Conservation (phyloP, 108 stramenopile species). For the Discostella pseudostelligera region DNA sequence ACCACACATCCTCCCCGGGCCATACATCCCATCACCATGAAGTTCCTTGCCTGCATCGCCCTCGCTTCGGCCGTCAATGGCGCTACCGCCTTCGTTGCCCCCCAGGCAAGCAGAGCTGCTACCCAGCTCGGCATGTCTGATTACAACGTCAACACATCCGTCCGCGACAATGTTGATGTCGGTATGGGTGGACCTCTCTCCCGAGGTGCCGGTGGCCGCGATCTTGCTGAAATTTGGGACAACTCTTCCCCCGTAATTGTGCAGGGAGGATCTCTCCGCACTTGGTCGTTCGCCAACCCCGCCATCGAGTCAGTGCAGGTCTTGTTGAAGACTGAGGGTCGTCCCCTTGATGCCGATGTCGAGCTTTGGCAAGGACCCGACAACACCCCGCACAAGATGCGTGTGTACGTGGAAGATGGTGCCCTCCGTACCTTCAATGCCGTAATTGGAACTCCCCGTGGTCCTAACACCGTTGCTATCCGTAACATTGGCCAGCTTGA, state of each 20-base stretch:
- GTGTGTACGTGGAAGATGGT: conserved; percentile 79
- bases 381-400: conserved; percentile 79
- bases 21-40: too few species aligned
- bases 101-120: too few species aligned
- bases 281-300: conserved; percentile 70
- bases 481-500: conserved; percentile 78
- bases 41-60: too few species aligned
- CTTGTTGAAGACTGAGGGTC: conserved; percentile 75
- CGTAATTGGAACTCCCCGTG: conserved; percentile 72
- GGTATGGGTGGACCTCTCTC: conserved; percentile 51
- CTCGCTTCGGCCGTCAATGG: too few species aligned
- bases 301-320: conserved; percentile 65
- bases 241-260: conserved; percentile 65
- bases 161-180: conserved; percentile 38
- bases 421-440: conserved; percentile 70
- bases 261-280: conserved; percentile 77
- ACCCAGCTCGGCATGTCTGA: conserved; percentile 38
- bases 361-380: conserved; percentile 82
- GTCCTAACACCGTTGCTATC: conserved; percentile 74
- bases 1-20: too few species aligned
- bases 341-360: conserved; percentile 77
- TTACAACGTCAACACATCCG: conserved; percentile 36
- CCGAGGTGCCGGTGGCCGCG: background rate
- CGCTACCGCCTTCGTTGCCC: too few species aligned
- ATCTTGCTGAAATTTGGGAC: conserved; percentile 56